Conservation (phyloP, 2,329 filamentous ascomycete species). For the Amylocarpus encephaloides region DNA sequence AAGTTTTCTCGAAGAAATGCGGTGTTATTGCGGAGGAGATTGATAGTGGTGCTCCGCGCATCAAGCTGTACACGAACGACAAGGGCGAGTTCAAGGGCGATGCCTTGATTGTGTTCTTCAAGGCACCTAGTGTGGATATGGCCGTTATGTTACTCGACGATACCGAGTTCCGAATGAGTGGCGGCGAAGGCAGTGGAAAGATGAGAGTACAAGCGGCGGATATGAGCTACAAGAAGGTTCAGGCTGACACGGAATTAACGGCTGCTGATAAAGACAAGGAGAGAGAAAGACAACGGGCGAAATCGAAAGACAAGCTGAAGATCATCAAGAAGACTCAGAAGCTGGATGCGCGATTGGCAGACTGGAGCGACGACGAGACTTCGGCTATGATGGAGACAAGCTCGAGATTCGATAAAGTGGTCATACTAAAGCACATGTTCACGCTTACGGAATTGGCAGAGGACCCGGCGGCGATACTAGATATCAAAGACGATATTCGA, state of each 20-base stretch:
- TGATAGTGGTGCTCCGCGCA: conserved; percentile 77
- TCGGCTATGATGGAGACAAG: conserved; percentile 49
- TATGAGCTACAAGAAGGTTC: conserved; percentile 82
- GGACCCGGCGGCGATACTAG: conserved; percentile 73
- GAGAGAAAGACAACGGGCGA: conserved; percentile 44
- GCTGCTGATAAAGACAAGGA: conserved; percentile 29
- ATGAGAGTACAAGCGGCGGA: conserved; percentile 84
- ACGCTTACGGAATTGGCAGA: conserved; percentile 78
- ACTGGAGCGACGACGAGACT: conserved; percentile 90
- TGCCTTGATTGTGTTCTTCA: conserved; percentile 89
- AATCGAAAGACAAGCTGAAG: conserved; percentile 71
- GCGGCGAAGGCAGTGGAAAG: conserved; percentile 44
- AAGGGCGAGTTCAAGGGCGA: conserved; percentile 87
- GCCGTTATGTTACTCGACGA: conserved; percentile 77
- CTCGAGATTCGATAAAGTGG: conserved; percentile 67
- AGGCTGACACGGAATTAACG: conserved; percentile 47
- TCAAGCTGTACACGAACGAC: conserved; percentile 86
- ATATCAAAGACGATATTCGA: conserved; percentile 91
- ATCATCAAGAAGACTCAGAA: conserved; percentile 89
- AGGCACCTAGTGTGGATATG: conserved; percentile 84
- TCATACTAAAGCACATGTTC: conserved; percentile 91
- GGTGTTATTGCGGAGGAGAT: conserved; percentile 93
- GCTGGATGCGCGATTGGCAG: conserved; percentile 82
- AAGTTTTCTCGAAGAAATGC: conserved; percentile 75
- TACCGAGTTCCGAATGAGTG: conserved; percentile 65